These are phyloP conservation scores for Leccinum subtestaceum DNA, from an alignment of 768 basidiomycete genomes.

Conservation along the genomic window DNA sequence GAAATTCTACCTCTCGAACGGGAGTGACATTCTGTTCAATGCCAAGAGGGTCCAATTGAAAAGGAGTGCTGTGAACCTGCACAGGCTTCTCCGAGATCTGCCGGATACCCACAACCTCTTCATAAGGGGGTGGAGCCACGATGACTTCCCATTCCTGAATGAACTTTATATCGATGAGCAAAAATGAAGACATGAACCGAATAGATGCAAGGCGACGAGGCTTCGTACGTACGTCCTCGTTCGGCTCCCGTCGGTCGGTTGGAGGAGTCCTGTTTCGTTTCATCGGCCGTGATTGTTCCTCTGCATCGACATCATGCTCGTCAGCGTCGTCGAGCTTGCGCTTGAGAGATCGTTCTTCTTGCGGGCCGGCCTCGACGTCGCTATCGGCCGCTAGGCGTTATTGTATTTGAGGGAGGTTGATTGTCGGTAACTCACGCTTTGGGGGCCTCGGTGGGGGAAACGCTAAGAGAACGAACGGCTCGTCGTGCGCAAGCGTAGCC, in stretches of 20 bases:
- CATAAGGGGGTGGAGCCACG: constrained; percentile 31
- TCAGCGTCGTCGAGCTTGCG: constrained; percentile 31
- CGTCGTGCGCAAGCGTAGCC: constrained; percentile 56
- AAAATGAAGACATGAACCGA: constrained; percentile 7
- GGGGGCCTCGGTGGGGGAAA: constrained; percentile 18
- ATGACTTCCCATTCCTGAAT: constrained; percentile 33
- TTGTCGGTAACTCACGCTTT: constrained; percentile 33
- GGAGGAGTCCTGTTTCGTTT: constrained; percentile 45
- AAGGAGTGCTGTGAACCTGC: constrained; percentile 9
- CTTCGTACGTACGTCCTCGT: constrained; percentile 27
- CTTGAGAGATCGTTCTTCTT: constrained; percentile 32
- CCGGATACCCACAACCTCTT: constrained; percentile 15
- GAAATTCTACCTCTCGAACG: constrained; percentile 15
- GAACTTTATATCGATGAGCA: constrained; percentile 23
- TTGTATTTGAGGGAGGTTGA: constrained; percentile 27
- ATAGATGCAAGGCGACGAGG: not conserved
- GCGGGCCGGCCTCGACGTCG: constrained; percentile 28
- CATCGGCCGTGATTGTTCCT: constrained; percentile 25
- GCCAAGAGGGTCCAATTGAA: not conserved
- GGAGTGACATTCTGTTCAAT: constrained; percentile 4
- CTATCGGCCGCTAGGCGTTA: constrained; percentile 31
- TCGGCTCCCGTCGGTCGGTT: constrained; percentile 25
- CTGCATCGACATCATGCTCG: constrained; percentile 29
- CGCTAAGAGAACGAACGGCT: constrained; percentile 18
- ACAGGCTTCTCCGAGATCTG: constrained; percentile 7